These are phyloP conservation scores for Pholiota microspora DNA, from an alignment of 768 basidiomycete species.

Conservation along the genomic window DNA sequence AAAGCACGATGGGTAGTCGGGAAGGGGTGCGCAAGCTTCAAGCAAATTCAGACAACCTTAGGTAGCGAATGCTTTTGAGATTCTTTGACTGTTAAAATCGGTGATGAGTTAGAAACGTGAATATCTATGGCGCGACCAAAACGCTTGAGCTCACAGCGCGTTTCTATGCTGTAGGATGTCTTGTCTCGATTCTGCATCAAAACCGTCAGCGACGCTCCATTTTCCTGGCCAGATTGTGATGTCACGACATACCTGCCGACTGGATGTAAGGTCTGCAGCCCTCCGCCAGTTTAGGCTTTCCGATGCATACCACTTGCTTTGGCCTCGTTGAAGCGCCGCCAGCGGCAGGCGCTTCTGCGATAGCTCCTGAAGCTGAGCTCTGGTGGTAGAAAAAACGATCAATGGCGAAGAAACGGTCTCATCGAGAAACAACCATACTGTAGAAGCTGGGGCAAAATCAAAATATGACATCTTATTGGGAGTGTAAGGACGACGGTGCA, in stretches of 20 bases:
- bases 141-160: slow-evolving; percentile 5
- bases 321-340: background rate
- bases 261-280: background rate
- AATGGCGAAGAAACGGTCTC: background rate
- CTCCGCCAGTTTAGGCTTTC: background rate
- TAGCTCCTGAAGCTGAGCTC: background rate
- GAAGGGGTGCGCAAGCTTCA: background rate
- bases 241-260: slow-evolving; percentile 1
- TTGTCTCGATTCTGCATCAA: background rate
- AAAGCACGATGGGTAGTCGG: too few relatives aligned
- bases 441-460: background rate
- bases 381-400: background rate
- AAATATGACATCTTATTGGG: background rate
- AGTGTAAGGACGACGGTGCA: background rate
- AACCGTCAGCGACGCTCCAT: background rate
- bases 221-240: too few relatives aligned
- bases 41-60: background rate
- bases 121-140: background rate
- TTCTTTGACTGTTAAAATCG: background rate
- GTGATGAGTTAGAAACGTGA: background rate
- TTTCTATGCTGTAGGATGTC: slow-evolving; percentile 9
- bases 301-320: background rate
- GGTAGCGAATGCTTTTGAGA: slow-evolving; percentile 4
- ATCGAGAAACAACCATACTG: background rate
- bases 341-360: background rate